Evolutionary conservation across 306 rosid species (phyloP), one percentile per base, ranked within the genome.

Genomic region (Lablab purpureus): DNA sequence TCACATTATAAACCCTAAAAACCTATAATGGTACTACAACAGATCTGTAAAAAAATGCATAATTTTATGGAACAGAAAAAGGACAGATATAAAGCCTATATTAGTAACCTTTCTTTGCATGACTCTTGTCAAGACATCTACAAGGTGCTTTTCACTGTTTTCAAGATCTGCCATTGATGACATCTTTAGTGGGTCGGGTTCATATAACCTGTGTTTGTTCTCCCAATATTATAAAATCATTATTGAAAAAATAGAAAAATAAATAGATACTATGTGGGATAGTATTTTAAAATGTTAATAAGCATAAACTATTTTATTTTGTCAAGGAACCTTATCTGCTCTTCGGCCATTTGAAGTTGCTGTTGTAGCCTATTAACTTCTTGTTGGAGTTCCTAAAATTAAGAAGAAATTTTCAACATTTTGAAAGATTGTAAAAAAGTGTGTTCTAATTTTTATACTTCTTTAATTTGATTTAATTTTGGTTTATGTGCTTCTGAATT

Each of bases 321-420:
- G 0, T 73, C 2, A 47, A 41, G 34, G 6, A 70, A 94, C 99
- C 99, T 87, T 69, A 94, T 74, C n/a, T 89, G 97, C 63, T 91
- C 93, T 73, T 94, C 95, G 0, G 88, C 88, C 79, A 91, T 86
- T 84, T 92, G 97, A 78, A 92, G 88, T 62, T 91, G 93, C 54
- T 94, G 97, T 46, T 89, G 91, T 67, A 92, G 52, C n/a, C 88
- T 81, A 54, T 67, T 78, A 65, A 91, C 83, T 83, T 92, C 93
- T 41, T 88, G 93, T 43, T 89, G 93, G 28, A 91, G 91, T 40
- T 94, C 97, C 99, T 94, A 18, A 40, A 9, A 77, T 36, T 1
- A 45, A 40, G 36, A 69, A 55, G 59, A 67, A 0, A 23, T 9
- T 5, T 27, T 66, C 2, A 32, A 23, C 12, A 63, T 3, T 37